These are phyloP conservation scores for Poa pratensis DNA, from an alignment of 176 grass and related monocot species.

Conservation along the genomic window DNA sequence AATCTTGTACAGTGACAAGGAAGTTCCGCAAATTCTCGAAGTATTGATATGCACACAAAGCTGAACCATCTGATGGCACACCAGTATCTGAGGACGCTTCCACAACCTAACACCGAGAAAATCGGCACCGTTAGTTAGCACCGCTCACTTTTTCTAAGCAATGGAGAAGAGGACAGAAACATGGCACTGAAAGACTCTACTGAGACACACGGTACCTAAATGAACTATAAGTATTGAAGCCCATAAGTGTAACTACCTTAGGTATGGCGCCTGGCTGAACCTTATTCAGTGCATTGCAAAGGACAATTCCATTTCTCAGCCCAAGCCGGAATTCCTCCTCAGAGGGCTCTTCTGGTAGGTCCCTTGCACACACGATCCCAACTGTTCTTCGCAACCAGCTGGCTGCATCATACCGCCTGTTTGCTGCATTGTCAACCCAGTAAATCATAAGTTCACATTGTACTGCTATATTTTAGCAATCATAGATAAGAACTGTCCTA, in stretches of 20 bases:
- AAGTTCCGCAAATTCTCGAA: constrained; percentile 94
- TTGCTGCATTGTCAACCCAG: constrained; percentile 46
- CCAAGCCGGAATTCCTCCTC: constrained; percentile 85
- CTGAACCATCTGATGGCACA: constrained; percentile 67
- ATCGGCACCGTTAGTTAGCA: constrained; percentile 8
- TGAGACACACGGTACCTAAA: not conserved
- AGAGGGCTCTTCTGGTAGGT: constrained; percentile 80
- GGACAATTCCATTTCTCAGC: constrained; percentile 81
- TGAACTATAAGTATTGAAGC: not conserved
- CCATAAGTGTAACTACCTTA: constrained; percentile 63
- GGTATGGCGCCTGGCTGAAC: constrained; percentile 63
- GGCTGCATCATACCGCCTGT: constrained; percentile 67
- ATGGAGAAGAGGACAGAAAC: not conserved
- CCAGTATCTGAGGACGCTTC: constrained; percentile 58
- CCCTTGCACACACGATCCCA: constrained; percentile 65
- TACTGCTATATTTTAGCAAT: not conserved
- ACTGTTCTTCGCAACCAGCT: constrained; percentile 81
- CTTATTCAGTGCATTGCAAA: constrained; percentile 93
- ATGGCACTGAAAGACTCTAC: not conserved
- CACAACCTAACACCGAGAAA: constrained; percentile 64
- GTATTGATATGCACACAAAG: constrained; percentile 83
- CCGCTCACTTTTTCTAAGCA: not conserved
- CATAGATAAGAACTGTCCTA: not conserved
- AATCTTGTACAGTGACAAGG: constrained; percentile 59
- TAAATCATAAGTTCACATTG: constrained; percentile 2